Conservation (phyloP, 139 green algal genomes). For the Eudorina sp. region DNA sequence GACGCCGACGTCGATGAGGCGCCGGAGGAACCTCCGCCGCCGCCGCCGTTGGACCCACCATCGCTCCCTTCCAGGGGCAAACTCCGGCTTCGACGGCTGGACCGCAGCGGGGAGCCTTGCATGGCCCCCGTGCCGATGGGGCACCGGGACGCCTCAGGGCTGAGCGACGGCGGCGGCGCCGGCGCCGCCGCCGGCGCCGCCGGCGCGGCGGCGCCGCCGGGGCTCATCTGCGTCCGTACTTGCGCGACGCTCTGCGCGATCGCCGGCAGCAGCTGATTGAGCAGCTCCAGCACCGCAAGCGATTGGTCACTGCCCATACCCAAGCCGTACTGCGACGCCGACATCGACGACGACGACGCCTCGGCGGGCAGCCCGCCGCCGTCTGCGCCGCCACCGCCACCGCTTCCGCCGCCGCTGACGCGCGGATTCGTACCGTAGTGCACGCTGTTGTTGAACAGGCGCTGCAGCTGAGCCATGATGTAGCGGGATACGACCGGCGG, state of each 20-base stretch:
- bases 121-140: neutral
- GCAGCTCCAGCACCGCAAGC: neutral
- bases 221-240: neutral
- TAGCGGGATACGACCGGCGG: constrained; percentile 24
- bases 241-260: neutral
- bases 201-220: neutral
- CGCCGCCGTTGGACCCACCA: neutral
- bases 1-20: neutral
- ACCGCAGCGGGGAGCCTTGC: neutral
- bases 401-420: too few species aligned
- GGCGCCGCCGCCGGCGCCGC: neutral
- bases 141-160: neutral
- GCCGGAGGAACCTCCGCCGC: neutral
- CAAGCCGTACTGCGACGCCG: too few species aligned
- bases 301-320: neutral
- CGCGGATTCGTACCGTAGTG: neutral
- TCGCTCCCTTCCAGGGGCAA: neutral
- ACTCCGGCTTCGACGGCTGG: neutral
- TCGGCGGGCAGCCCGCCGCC: too few species aligned
- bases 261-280: constrained; percentile 11
- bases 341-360: too few species aligned
- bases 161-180: neutral
- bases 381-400: neutral
- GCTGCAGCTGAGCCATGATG: constrained; percentile 24
- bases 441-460: neutral